Evolutionary conservation across 768 basidiomycete species (phyloP).

Genomic region (Mycena alexandri): DNA sequence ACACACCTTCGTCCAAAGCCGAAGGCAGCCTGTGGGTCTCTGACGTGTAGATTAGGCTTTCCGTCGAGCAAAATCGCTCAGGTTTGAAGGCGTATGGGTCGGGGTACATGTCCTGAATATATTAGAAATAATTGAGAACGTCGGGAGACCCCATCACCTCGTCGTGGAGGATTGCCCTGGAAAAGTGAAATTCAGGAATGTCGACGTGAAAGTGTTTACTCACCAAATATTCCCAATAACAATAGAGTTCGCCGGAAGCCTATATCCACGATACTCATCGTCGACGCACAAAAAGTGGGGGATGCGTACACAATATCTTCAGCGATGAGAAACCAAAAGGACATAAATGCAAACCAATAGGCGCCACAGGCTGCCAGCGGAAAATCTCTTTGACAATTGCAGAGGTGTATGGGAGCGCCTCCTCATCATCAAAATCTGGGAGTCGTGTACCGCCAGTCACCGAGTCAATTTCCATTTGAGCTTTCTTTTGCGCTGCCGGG

Average conservation of each 20-base stretch:
- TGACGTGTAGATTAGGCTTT: constrained; percentile 32
- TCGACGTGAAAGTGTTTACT: background rate
- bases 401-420: constrained; percentile 39
- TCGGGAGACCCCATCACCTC: background rate
- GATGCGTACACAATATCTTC: too few relatives aligned
- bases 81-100: constrained; percentile 52
- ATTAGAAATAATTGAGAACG: too few relatives aligned
- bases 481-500: constrained; percentile 46
- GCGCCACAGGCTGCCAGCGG: constrained; percentile 20
- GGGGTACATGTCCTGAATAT: constrained; percentile 44
- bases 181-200: background rate
- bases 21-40: constrained; percentile 33
- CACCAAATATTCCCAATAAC: constrained; percentile 44
- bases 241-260: constrained; percentile 48
- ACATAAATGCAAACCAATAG: constrained; percentile 15
- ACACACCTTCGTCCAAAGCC: constrained; percentile 44
- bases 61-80: constrained; percentile 51
- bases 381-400: constrained; percentile 21
- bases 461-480: constrained; percentile 48
- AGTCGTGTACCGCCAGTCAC: constrained; percentile 45
- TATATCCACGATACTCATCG: constrained; percentile 51
- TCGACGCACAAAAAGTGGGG: constrained; percentile 43
- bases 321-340: too few relatives aligned
- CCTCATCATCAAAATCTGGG: constrained; percentile 42
- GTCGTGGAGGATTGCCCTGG: constrained; percentile 35